Base-by-base conservation (phyloP, 2,329 filamentous ascomycete species). In the Xylariaceae sp. region DNA sequence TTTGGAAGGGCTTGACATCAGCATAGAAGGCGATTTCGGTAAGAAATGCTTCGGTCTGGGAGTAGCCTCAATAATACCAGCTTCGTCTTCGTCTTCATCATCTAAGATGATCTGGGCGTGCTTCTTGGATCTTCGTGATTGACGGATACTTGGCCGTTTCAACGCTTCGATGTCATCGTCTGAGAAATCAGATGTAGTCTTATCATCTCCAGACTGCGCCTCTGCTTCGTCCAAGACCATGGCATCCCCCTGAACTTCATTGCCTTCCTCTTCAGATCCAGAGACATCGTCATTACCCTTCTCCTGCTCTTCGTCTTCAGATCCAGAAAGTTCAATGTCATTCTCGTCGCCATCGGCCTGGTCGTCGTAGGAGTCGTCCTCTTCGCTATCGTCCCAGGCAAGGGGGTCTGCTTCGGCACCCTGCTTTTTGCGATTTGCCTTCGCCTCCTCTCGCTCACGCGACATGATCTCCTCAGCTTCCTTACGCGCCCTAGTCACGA, bases 401-500 rank as follows among this genome's bases (percentile, higher is more conserved):
- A 83, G 69, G 9, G 78, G 78, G 61, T 84, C 82, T 11, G 72
- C 71, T 58, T 79, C 76, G 1, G 77, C 78, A 4, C 71, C 75
- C 65, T 70, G 70, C 64, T 65, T 72, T 62, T 74, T 79, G 68
- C 71, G 80, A 56, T 85, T 81, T 69, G 86, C 85, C 75, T 89
- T 93, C 0, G 85, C 85, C 50, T 84, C 86, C 34, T 83, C 87
- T 64, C 86, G 86, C 75, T 99, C 94, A 53, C 85, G 80, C 67
- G 88, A 85, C 74, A 87, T 88, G 53, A 97, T 86, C 66, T 88
- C 86, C 50, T 89, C 83, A 1, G 88, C 92, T 71, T 97, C 90
- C 62, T 86, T 81, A 59, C 92, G 82, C 17, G 92, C 93, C 68
- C 88, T 92, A 52, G 93, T 88, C 30, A 97, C 84, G 61, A 97